Evolutionary conservation across 2,329 filamentous ascomycete genomes (phyloP), one percentile per base, ranked within the genome.

Genomic region (Thyridium curvatum): DNA sequence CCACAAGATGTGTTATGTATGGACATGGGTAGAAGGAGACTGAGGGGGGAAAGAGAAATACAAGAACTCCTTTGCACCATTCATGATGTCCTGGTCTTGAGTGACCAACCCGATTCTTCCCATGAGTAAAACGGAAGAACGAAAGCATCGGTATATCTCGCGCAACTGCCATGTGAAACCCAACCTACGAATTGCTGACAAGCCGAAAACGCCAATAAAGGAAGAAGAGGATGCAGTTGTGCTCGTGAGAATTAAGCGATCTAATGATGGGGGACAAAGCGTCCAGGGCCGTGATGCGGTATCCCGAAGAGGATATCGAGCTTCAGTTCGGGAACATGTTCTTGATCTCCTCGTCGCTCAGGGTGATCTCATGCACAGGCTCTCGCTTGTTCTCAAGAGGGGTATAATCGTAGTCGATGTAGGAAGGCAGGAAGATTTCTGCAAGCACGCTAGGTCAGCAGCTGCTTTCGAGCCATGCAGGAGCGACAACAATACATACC

Each of bases 341-440:
- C 50, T 77, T 77, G 40, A 78, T 72, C 64, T 91, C 86, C 59
- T 90, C 85, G 46, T 91, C 85, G 50, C 75, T 88, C 41, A 91
- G 68, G 41, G 77, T 68, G 48, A 91, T 89, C 55, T 91, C 86
- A 61, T 86, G 71, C 36, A 91, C 83, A 2, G 84, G 84, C 48
- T 90, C 85, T 53, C 81, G 81, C 48, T 78, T 79, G 58, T 83
- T 79, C 59, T 89, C 84, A 53, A 90, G 73, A 32, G 85, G 83
- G 30, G 79, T 73, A 55, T 85, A 85, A 50, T 87, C 82, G 66
- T 76, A 79, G 60, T 86, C 82, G 52, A 84, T 67, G 57, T 88
- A 88, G 8, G 83, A 86, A 2, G 85, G 85, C 2, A 90, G 74
- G 63, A 90, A 90, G 59, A 90, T 86, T 56, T 90, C 85, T 84